These are phyloP conservation scores for Prunus yedoensis DNA, from an alignment of 331 rosid species.

Conservation along the genomic window DNA sequence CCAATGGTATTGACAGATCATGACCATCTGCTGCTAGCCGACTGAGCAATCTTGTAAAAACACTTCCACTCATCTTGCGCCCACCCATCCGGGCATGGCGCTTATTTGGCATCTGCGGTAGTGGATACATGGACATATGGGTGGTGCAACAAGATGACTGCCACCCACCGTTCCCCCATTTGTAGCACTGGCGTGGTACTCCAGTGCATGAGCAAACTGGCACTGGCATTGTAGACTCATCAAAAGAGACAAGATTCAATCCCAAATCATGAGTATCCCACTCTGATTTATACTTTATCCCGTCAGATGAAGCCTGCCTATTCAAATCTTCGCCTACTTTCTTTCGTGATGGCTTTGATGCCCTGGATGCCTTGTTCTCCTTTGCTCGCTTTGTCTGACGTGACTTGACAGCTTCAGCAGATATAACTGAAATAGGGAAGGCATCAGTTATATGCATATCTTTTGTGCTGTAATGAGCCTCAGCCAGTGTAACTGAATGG, in stretches of 20 bases:
- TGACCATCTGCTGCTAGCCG: constrained; percentile 53
- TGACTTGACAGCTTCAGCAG: constrained; percentile 43
- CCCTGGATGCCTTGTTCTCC: constrained; percentile 41
- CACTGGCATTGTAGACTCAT: constrained; percentile 53
- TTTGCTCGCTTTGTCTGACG: constrained; percentile 38
- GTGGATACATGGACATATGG: constrained; percentile 52
- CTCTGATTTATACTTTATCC: constrained; percentile 47
- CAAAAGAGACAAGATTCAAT: constrained; percentile 45
- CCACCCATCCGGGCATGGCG: constrained; percentile 58
- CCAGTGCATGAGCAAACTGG: constrained; percentile 58
- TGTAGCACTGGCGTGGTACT: constrained; percentile 48
- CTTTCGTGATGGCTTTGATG: constrained; percentile 37
- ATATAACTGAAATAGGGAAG: constrained; percentile 45
- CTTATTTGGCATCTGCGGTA: constrained; percentile 54
- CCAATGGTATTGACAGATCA: constrained; percentile 45
- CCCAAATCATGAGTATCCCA: constrained; percentile 55
- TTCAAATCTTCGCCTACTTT: constrained; percentile 53
- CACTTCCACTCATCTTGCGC: constrained; percentile 58
- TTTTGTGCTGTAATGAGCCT: constrained; percentile 37
- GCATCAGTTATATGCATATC: constrained; percentile 48
- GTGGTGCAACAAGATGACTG: constrained; percentile 58
- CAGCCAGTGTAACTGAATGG: constrained; percentile 31
- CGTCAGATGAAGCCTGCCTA: constrained; percentile 48
- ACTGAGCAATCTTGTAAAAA: constrained; percentile 50
- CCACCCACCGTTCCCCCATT: constrained; percentile 65